These are phyloP conservation scores for Sarocladiaceae sp. DNA, from an alignment of 2,329 filamentous ascomycete species.

Conservation along the genomic window DNA sequence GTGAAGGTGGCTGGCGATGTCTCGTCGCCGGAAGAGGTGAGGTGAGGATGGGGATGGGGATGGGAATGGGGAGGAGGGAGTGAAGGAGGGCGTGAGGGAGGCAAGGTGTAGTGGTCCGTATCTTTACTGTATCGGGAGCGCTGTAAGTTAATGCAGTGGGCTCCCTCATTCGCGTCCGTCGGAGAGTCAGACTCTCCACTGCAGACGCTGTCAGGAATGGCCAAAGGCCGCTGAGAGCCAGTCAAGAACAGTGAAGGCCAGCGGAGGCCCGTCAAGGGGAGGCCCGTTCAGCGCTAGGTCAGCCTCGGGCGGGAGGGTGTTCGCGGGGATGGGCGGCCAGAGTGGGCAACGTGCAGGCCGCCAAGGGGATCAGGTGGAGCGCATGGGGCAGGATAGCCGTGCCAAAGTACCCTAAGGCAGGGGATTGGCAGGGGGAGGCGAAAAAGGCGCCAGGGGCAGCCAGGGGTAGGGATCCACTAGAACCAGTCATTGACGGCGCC, in stretches of 20 bases:
- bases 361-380: neutral
- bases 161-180: neutral
- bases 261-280: too few relatives aligned
- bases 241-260: neutral
- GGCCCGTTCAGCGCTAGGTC: too few relatives aligned
- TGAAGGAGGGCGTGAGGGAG: neutral
- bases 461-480: too few relatives aligned
- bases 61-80: neutral
- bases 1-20: slow-evolving; percentile 9
- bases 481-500: too few relatives aligned
- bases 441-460: too few relatives aligned
- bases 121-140: too few relatives aligned
- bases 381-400: too few relatives aligned
- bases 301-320: too few relatives aligned
- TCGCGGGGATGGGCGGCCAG: neutral
- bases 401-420: too few relatives aligned
- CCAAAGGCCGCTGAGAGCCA: neutral
- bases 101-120: too few relatives aligned
- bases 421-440: too few relatives aligned
- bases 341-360: neutral
- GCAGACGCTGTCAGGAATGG: slow-evolving; percentile 5
- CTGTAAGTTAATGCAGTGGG: neutral
- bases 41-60: too few relatives aligned
- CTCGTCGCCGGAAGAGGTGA: slow-evolving; percentile 7
- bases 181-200: neutral